These are phyloP conservation scores for Penicillium waksmanii DNA, from an alignment of 495 filamentous ascomycete species.

Conservation along the genomic window DNA sequence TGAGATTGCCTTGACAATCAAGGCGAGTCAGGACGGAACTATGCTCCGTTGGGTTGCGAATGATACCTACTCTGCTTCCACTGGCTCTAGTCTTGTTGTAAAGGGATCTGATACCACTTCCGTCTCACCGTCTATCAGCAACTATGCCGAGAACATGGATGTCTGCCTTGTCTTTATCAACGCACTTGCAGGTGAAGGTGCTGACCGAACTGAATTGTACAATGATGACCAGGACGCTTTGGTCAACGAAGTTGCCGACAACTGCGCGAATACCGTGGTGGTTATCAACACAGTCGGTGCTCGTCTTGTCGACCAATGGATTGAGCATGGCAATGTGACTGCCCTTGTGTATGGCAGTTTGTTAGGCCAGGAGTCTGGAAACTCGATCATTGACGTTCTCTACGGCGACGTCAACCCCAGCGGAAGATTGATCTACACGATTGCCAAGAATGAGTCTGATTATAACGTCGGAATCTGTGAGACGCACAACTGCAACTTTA, in stretches of 20 bases:
- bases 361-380: slow-evolving; percentile 81
- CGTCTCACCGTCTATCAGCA: slow-evolving; percentile 14
- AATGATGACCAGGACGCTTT: slow-evolving; percentile 55
- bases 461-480: slow-evolving; percentile 43
- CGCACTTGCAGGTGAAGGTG: slow-evolving; percentile 60
- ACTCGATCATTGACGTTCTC: slow-evolving; percentile 71
- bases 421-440: slow-evolving; percentile 74
- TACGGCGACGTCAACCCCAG: slow-evolving; percentile 58
- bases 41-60: slow-evolving; percentile 43
- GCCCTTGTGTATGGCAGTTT: slow-evolving; percentile 77
- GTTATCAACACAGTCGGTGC: slow-evolving; percentile 44
- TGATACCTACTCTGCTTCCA: slow-evolving; percentile 45
- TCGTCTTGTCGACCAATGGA: slow-evolving; percentile 46
- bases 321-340: slow-evolving; percentile 63
- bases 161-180: slow-evolving; percentile 64
- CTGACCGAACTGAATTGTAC: slow-evolving; percentile 56
- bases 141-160: slow-evolving; percentile 59
- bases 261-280: slow-evolving; percentile 71
- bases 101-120: slow-evolving; percentile 21
- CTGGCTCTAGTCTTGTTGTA: slow-evolving; percentile 15
- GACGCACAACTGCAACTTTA: slow-evolving; percentile 46
- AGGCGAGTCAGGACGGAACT: slow-evolving; percentile 59
- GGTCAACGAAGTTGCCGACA: slow-evolving; percentile 57
- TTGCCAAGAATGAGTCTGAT: slow-evolving; percentile 68
- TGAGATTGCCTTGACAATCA: slow-evolving; percentile 57